Evolutionary conservation across 2,329 filamentous ascomycete species (phyloP).

Genomic region (Pseudocercospora crystallina): DNA sequence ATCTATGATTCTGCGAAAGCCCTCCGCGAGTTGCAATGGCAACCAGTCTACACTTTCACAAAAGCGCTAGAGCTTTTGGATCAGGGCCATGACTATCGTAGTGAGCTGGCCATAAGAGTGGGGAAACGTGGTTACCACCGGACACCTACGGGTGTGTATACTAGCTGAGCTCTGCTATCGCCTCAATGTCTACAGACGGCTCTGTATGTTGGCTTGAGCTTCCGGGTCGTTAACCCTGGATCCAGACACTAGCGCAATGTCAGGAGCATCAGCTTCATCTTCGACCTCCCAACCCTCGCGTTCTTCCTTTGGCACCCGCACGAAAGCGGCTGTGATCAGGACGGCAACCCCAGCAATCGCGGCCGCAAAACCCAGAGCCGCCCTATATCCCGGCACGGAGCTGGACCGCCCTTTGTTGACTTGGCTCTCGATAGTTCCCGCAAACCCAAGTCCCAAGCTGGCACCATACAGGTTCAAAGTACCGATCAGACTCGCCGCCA

Average conservation of each 20-base stretch:
- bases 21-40: constrained; percentile 15
- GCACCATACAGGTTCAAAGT: constrained; percentile 5
- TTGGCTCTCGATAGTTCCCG: constrained; percentile 7
- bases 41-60: constrained; percentile 18
- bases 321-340: not conserved
- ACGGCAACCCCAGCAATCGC: constrained; percentile 4
- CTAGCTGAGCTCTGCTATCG: constrained; percentile 1
- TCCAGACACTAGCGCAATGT: not conserved
- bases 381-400: constrained; percentile 1
- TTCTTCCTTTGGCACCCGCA: not conserved
- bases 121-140: constrained; percentile 22
- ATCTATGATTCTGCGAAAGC: constrained; percentile 21
- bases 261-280: not conserved
- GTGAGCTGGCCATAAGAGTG: constrained; percentile 12
- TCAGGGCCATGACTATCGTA: constrained; percentile 17
- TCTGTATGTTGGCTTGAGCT: too few species aligned
- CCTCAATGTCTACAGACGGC: too few species aligned
- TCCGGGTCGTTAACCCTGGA: too few species aligned
- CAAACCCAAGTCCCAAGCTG: constrained; percentile 7
- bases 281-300: not conserved
- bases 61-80: constrained; percentile 14
- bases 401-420: not conserved
- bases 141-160: constrained; percentile 19
- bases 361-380: constrained; percentile 2
- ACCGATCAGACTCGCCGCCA: constrained; percentile 5